Conservation (phyloP, 2,329 filamentous ascomycete species). For the Microdochium paspali region DNA sequence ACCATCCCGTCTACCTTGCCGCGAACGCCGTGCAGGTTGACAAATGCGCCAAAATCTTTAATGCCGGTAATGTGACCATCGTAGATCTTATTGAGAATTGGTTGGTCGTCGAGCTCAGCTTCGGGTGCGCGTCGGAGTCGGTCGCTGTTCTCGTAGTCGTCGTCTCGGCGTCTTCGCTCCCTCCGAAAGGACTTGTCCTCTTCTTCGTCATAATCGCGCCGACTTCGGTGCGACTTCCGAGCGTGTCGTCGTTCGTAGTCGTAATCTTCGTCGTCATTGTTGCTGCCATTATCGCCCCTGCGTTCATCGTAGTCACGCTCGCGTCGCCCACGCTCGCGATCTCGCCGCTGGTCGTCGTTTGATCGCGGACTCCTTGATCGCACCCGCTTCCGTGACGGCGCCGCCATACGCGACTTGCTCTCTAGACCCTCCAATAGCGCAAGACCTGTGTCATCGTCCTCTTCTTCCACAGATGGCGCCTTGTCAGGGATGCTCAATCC, state of each 20-base stretch:
- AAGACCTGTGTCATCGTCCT: conserved; percentile 82
- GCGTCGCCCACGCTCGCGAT: too few relatives aligned
- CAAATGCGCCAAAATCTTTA: conserved; percentile 93
- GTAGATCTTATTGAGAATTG: conserved; percentile 80
- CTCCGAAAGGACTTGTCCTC: conserved; percentile 47
- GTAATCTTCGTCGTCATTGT: conserved; percentile 23
- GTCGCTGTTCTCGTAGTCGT: conserved; percentile 41
- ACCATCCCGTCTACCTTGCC: conserved; percentile 90
- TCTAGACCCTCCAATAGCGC: conserved; percentile 83
- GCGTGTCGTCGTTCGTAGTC: conserved; percentile 22
- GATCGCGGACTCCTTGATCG: not conserved
- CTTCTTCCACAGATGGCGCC: conserved; percentile 36
- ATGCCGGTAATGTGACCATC: conserved; percentile 82
- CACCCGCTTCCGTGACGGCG: not conserved
- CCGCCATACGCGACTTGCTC: conserved; percentile 41
- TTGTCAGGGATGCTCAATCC: conserved; percentile 82
- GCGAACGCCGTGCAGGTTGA: conserved; percentile 77
- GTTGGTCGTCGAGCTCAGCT: conserved; percentile 70
- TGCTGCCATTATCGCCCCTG: too few relatives aligned
- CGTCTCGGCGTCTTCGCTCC: conserved; percentile 30
- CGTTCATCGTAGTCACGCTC: not conserved
- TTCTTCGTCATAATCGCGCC: conserved; percentile 35
- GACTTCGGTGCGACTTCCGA: conserved; percentile 35
- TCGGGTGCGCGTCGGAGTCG: conserved; percentile 57
- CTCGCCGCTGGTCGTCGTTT: not conserved